phyloP scores from a whole-genome alignment of 768 basidiomycete genomes.

The Mycena belliarum region DNA sequence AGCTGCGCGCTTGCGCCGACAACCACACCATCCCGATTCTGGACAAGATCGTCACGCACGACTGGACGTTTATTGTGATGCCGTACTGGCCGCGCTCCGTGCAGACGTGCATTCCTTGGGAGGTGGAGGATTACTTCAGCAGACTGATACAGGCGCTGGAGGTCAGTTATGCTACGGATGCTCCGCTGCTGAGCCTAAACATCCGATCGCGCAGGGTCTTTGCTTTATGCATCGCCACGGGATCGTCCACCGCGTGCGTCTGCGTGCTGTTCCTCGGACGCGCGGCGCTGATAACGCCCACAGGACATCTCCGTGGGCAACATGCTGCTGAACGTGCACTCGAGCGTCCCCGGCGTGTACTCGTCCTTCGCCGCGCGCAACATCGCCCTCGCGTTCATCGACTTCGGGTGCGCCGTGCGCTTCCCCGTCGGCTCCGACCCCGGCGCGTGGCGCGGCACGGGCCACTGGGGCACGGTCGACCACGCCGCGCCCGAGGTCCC shows the following conservation, averaged over 20 bases:
- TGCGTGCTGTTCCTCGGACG: neutral
- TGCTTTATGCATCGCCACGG: constrained; percentile 21
- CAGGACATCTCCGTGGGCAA: constrained; percentile 22
- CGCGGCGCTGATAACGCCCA: neutral
- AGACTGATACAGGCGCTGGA: constrained; percentile 16
- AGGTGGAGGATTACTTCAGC: constrained; percentile 23
- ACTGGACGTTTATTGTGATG: constrained; percentile 22
- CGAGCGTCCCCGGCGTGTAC: constrained; percentile 14
- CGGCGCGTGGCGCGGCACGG: constrained; percentile 13
- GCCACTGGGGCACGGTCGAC: constrained; percentile 17
- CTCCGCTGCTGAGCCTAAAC: constrained; percentile 1
- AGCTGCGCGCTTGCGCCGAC: constrained; percentile 16
- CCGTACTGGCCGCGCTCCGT: constrained; percentile 21
- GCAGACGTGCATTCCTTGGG: constrained; percentile 18
- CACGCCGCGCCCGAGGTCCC: constrained; percentile 20
- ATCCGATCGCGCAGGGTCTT: constrained; percentile 11
- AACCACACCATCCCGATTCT: constrained; percentile 24
- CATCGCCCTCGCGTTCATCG: constrained; percentile 19
- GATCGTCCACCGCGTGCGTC: constrained; percentile 18
- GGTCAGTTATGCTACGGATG: constrained; percentile 7
- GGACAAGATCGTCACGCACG: constrained; percentile 17
- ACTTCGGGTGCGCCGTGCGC: constrained; percentile 16
- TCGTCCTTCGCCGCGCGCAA: constrained; percentile 7
- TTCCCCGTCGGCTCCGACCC: constrained; percentile 10
- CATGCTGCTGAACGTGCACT: constrained; percentile 19